Evolutionary conservation across 495 filamentous ascomycete species (phyloP), one percentile per base, ranked within the genome.

Genomic region (Letharia columbiana): DNA sequence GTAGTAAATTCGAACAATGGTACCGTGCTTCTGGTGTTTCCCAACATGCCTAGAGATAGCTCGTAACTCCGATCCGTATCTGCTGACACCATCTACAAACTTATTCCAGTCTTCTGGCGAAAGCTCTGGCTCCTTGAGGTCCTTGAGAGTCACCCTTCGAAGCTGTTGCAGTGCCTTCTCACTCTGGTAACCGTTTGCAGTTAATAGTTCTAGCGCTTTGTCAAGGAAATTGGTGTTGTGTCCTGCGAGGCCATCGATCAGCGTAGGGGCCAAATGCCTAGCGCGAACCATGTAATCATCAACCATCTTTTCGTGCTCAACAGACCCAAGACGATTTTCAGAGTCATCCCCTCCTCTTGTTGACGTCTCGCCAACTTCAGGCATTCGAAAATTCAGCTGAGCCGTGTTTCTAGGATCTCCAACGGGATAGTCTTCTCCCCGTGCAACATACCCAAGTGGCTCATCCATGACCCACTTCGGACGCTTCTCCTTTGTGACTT

Each of bases 381-480:
- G 80, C 75, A 85, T 77, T 73, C 78, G 77, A 71, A 83, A 83
- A 33, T 74, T 64, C 2, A 84, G 74, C 64, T 83, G 79, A 31
- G 85, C 81, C 2, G 86, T 88, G 63, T 77, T 77, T 57, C 75
- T 74, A 37, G 80, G 75, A 64, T 87, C 84, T 56, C 81, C 77
- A 52, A 79, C 79, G 0, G 79, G 78, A 65, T 82, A 77, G 72
- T 97, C 92, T 66, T 93, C 90, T 28, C 94, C 94, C 45, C 94
- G 86, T 42, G 80, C 81, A 20, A 96, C 79, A 72, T 93, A 99
- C 31, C 95, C 94, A 10, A 81, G 73, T 1, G 94, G 94, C 74
- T 93, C 91, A 71, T 98, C 95, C 80, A 91, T 86, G 31, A 97
- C 83, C 90, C 91, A 97, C 75, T 89, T 91, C 6, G 95, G 94